These are phyloP conservation scores for Akebia trifoliata DNA, from an alignment of 164 flowering plant species.

Conservation along the genomic window DNA sequence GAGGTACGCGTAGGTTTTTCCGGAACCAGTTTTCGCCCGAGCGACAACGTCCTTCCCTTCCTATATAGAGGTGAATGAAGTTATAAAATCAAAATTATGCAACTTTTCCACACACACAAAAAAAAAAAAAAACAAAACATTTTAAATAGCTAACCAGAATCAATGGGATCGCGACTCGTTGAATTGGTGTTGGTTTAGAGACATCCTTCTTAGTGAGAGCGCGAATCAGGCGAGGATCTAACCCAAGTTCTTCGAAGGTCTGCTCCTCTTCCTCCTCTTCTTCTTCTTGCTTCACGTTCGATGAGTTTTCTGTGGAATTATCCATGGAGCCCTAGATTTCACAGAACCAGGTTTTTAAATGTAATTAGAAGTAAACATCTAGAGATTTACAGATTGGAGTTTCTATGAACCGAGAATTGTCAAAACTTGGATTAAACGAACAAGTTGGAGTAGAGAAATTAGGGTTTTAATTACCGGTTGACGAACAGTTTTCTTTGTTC, in stretches of 20 bases:
- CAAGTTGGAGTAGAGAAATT: no score
- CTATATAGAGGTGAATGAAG: slow-evolving; percentile 22
- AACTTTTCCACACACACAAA: background rate
- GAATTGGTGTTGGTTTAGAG: slow-evolving; percentile 77
- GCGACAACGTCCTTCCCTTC: slow-evolving; percentile 96
- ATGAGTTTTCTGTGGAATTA: slow-evolving; percentile 1
- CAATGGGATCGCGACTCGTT: slow-evolving; percentile 62
- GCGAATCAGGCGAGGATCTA: slow-evolving; percentile 74
- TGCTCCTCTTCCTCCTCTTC: slow-evolving; percentile 46
- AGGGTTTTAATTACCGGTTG: no score
- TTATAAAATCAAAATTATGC: background rate
- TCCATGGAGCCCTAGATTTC: slow-evolving; percentile 7
- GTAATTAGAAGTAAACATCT: background rate
- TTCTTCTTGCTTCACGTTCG: slow-evolving; percentile 10
- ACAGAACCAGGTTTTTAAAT: background rate
- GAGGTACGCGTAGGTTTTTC: slow-evolving; percentile 90
- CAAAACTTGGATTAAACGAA: no score
- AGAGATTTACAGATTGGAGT: no score
- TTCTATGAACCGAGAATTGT: no score
- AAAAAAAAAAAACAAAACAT: background rate
- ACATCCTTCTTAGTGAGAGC: slow-evolving; percentile 68
- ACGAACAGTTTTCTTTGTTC: no score
- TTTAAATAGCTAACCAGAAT: slow-evolving; percentile 44
- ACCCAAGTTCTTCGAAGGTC: slow-evolving; percentile 73
- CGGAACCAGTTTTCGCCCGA: slow-evolving; percentile 92